These are phyloP conservation scores for Coemansia sp. DNA, from an alignment of 192 early-diverging fungal species.

Conservation along the genomic window DNA sequence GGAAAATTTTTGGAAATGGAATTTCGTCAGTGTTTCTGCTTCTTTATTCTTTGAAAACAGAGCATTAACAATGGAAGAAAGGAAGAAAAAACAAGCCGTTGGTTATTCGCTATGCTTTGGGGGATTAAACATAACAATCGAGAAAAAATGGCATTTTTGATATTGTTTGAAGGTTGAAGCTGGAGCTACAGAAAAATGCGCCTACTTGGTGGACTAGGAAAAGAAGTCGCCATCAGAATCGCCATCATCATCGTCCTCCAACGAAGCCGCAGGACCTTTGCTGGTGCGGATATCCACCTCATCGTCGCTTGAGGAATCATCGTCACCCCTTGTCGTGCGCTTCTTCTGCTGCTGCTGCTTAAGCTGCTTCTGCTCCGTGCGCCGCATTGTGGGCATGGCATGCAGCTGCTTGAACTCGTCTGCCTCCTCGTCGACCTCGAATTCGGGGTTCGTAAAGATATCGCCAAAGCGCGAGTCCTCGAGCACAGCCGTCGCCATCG, in stretches of 20 bases:
- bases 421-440: slow-evolving; percentile 80
- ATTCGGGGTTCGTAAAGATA: slow-evolving; percentile 89
- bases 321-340: slow-evolving; percentile 3
- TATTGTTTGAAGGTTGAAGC: too few relatives aligned
- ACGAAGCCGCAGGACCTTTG: background rate
- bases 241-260: slow-evolving; percentile 2
- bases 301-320: slow-evolving; percentile 47
- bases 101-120: too few relatives aligned
- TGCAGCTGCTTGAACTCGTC: slow-evolving; percentile 74
- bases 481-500: slow-evolving; percentile 60
- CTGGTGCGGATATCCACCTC: slow-evolving; percentile 30
- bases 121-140: too few relatives aligned
- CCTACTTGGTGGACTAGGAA: background rate
- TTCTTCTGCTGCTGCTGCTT: slow-evolving; percentile 4
- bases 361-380: slow-evolving; percentile 13
- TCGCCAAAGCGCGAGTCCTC: slow-evolving; percentile 84
- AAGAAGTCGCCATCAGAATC: slow-evolving; percentile 29
- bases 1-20: too few relatives aligned
- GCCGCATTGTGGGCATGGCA: slow-evolving; percentile 13
- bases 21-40: too few relatives aligned
- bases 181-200: background rate
- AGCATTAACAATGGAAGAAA: too few relatives aligned
- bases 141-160: too few relatives aligned
- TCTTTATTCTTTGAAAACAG: too few relatives aligned
- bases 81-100: too few relatives aligned